Evolutionary conservation across 192 early-diverging fungal species (phyloP), one percentile per base, ranked within the genome.

Genomic region (Coemansia sp.): DNA sequence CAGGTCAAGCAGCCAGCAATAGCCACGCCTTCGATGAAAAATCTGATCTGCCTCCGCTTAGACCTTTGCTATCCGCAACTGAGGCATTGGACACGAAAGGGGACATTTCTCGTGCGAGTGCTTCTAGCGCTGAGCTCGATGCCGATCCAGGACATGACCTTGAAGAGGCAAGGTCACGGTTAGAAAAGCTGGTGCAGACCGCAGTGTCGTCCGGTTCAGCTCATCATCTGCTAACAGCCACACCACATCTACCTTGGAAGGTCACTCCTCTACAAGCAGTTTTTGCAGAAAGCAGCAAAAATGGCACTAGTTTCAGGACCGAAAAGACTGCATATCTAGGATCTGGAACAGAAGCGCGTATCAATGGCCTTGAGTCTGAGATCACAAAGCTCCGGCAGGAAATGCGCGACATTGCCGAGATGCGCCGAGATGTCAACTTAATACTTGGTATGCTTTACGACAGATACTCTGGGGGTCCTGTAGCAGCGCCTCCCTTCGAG

Each of bases 361-460:
- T 74, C 29, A 48, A 14, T 3, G 50, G 17, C n/a, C 58, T 74
- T 10, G 72, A 74, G 34, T 13, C 34, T 4, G 72, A 74, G 48
- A 46, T 74, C 5, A 23, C 56, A 13, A 58, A 55, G 36, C 67
- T 74, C 29, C 66, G 66, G 20, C 35, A 25, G 13, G 61, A 68
- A 22, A 74, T 74, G 11, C 50, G 59, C 42, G 72, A 61, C 14
- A 48, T 74, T 33, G 62, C 63, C 11, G 63, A 68, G 11, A 65
- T 77, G 69, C 75, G 59, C 13, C 62, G 36, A 42, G 70, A 72
- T 45, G 36, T 65, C 17, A 55, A 41, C 35, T 49, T 61, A 8
- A 68, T 74, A 3, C 58, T 74, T 14, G 36, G 34, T 19, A 36
- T 74, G 46, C 62, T 74, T 45, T 42, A 50, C 23, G 59, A 19